Evolutionary conservation across 495 filamentous ascomycete species (phyloP), one percentile per base, ranked within the genome.

Genomic region (Lasiosphaeris hirsuta): DNA sequence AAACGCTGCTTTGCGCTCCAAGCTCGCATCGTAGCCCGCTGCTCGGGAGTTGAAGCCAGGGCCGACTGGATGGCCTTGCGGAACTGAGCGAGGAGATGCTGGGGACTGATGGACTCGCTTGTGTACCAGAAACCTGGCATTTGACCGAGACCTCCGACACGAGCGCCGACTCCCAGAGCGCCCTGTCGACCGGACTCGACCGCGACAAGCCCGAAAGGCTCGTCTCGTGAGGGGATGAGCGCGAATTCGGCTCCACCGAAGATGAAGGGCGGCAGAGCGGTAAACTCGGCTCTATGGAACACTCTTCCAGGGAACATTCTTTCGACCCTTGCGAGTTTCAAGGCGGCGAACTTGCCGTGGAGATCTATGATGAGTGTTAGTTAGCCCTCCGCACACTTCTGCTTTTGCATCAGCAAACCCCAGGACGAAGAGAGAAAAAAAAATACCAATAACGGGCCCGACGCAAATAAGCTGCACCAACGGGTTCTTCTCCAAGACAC

Each of bases 191-290:
- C 88, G 61, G 90, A 91, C 64, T 91, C 88, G 43, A 91, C 88
- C 34, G 88, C 88, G 3, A 90, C 88, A n/a, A 92, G 71, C 34
- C 88, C 88, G 59, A 92, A 92, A 0, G 88, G 88, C 66, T 92
- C 88, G 59, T 92, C 88, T 54, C 88, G 83, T 15, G 86, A 89
- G 7, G 88, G 88, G 54, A 92, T 90, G 34, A 92, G 74, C 11
- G 88, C 87, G 59, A 92, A 90, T 48, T 92, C 88, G 15, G 88
- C 86, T 14, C 88, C 88, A 48, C 83, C 87, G 72, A 90, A 90
- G 60, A 92, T 85, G 68, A 80, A 90, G 0, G 86, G 84, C 10
- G 87, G 88, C 1, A 92, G 73, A 0, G 83, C 79, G 0, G 87
- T 90, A 66, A 90, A 90, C 68, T 90, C 84, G 5, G 88, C 88